Conservation (phyloP, 768 basidiomycete species). For the Boletus sp. region DNA sequence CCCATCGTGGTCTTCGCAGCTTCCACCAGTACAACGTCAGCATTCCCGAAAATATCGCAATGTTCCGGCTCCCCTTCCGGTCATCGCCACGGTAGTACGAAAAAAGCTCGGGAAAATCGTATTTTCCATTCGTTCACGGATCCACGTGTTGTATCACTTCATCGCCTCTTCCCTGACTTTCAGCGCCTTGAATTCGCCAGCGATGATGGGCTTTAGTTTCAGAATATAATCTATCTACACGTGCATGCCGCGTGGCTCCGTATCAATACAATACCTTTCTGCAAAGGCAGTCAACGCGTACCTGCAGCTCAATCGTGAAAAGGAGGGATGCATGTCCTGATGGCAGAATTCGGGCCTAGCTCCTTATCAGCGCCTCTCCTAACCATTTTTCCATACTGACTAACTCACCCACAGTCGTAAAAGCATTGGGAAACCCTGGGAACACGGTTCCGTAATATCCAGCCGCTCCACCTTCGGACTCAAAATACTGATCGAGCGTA, state of each 20-base stretch:
- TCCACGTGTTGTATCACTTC: slow-evolving; percentile 20
- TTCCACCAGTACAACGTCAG: not conserved
- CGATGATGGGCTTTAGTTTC: slow-evolving; percentile 1
- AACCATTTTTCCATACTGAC: not conserved
- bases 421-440: slow-evolving; percentile 31
- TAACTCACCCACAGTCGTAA: not conserved
- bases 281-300: not conserved
- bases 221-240: not conserved
- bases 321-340: not conserved
- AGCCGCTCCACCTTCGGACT: not conserved
- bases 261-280: not conserved
- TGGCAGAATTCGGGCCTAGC: not conserved
- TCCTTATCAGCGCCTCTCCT: not conserved
- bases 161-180: not conserved
- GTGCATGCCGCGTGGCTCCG: slow-evolving; percentile 5
- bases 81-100: slow-evolving; percentile 34
- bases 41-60: not conserved
- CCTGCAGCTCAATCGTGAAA: not conserved
- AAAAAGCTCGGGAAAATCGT: slow-evolving; percentile 42
- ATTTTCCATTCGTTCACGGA: slow-evolving; percentile 43
- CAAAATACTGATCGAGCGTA: not conserved
- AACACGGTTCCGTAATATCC: slow-evolving; percentile 51
- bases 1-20: not conserved
- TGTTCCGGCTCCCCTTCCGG: slow-evolving; percentile 17
- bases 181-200: not conserved